Conservation (phyloP, 192 early-diverging fungal genomes). For the Backusella australiensis region DNA sequence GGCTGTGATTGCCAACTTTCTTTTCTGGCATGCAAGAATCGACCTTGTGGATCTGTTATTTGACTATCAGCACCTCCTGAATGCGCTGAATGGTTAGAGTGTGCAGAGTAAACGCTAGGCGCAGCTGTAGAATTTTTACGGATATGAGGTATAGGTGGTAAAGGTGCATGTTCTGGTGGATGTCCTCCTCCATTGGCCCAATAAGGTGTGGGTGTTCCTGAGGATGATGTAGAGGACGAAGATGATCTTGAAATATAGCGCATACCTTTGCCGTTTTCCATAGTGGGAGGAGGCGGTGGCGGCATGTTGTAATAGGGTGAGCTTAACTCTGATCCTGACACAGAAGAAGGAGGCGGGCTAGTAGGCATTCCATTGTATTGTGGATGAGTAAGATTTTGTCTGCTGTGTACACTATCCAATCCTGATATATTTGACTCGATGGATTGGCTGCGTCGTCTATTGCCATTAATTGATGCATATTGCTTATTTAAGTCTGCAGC, state of each 20-base stretch:
- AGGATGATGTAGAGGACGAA: background rate
- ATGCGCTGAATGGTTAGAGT: background rate
- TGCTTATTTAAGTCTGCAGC: constrained; percentile 4
- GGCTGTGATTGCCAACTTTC: constrained; percentile 3
- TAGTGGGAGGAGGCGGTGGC: background rate
- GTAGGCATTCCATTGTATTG: constrained; percentile 9
- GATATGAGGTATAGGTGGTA: constrained; percentile 5
- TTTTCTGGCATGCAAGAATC: constrained; percentile 7
- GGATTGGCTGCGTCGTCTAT: constrained; percentile 8
- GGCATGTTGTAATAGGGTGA: background rate
- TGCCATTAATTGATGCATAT: background rate
- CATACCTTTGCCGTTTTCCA: background rate
- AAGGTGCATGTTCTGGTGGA: constrained; percentile 3
- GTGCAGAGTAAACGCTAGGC: background rate
- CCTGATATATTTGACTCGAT: constrained; percentile 9
- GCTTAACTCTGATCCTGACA: constrained; percentile 8
- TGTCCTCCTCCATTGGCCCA: background rate
- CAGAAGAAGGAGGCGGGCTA: constrained; percentile 13
- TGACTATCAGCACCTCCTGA: constrained; percentile 1
- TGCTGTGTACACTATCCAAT: background rate
- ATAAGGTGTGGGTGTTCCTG: background rate
- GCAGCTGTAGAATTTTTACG: background rate
- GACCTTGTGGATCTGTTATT: background rate
- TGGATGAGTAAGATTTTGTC: background rate
- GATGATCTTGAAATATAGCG: constrained; percentile 5